Base-by-base conservation (phyloP, 208 protist genomes). In the Acanthamoeba castellanii region DNA sequence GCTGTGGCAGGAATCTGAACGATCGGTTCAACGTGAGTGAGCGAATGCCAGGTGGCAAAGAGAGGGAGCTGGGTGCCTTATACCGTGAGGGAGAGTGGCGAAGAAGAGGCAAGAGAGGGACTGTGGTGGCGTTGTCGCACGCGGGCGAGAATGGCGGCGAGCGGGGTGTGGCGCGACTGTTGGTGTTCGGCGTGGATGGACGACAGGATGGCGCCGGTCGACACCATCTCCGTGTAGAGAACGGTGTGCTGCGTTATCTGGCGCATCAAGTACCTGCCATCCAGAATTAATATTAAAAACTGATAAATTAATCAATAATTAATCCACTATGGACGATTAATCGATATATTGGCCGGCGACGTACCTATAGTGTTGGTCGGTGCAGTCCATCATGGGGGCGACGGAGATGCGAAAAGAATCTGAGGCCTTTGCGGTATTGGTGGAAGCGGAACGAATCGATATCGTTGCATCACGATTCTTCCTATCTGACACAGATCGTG, bases 361-460 rank as follows among this genome's bases (percentile, higher is more conserved):
- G 16, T 84, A 90, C 55, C 84, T 0, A 20, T 68, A 92, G 47
- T 92, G 85, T 25, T 52, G 85, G 9, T 92, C 85, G 57, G 85
- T 92, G 57, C 61, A 72, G 5, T 92, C 85, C 85, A 92, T 92
- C 85, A 92, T 92, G 32, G 85, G 85, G 22, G 85, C 85, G 25
- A 92, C 57, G 22, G 78, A 87, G 78, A 87, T 59, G 47, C 78
- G 78, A 87, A 87, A 87, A 34, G 78, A 59, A 87, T 59, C 20
- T 6, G 61, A 32, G 20, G 61, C 5, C 61, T 70, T 27, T 11
- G 61, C 11, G 8, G 61, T 9, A 14, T 6, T 68, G 27, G 61
- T 20, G 25, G 59, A 27, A 64, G 59, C 4, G 18, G 61, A 70
- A 70, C 9, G n/a, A 70, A 25, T 11, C 4, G 61, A 70, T 32